Base-by-base conservation (phyloP, 1,284 basidiomycete species). In the Puccinia hordei region DNA sequence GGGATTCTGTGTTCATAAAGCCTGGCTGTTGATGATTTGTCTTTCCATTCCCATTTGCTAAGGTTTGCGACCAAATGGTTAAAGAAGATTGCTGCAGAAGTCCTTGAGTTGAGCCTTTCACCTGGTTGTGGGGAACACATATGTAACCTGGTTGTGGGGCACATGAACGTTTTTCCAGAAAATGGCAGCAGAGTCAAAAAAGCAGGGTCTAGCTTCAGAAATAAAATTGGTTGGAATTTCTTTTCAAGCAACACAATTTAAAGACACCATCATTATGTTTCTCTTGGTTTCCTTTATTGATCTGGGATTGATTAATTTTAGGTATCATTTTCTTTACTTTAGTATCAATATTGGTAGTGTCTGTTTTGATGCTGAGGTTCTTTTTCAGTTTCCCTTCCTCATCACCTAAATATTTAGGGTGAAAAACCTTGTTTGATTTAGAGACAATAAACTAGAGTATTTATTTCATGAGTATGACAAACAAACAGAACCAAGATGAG, bases 21-120 rank as follows among this genome's bases (percentile, higher is more conserved):
- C 24, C 35, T 66, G 10, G 63, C 63, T 13, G 63, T 66, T 46
- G 63, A 66, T 1, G 63, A 17, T 4, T 38, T 38, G 41, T 66
- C 63, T 44, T 44, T 66, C 63, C 63, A 66, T 66, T 66, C 63
- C 63, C 63, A 66, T 6, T 38, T 19, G 22, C 61, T 19, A 65
- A 24, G 12, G 33, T 65, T 38, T 65, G 13, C 38, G 15, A 2
- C 17, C 27, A 19, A 38, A 65, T 38, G 5, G 27, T 9, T 19
- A 24, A 19, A 17, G 12, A 24, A 35, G 30, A 65, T 65, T 24
- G 15, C 24, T 17, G 4, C 10, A 17, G 61, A 65, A 65, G 38
- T 65, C 33, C n/a, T 65, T 65, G 30, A 65, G 12, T 65, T 65
- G 15, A 65, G 61, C 33, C 38, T 9, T 38, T n/a, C n/a, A n/a